Conservation (phyloP, 169 alveolate species). For the Besnoitia besnoiti region DNA sequence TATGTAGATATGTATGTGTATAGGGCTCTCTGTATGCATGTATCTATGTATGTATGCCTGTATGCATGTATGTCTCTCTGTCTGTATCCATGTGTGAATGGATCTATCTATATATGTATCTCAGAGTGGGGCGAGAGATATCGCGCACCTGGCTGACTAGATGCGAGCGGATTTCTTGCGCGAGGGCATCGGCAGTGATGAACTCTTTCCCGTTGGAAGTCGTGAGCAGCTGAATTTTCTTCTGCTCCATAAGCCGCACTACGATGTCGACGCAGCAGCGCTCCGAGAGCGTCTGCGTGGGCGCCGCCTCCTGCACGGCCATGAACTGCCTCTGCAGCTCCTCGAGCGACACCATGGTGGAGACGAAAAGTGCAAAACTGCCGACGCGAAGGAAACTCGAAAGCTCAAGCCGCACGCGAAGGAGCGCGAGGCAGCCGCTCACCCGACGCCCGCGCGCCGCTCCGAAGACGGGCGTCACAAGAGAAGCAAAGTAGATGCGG, state of each 20-base stretch:
- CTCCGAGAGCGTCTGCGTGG: constrained; percentile 45
- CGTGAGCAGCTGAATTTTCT: constrained; percentile 3
- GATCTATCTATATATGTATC: too few species aligned
- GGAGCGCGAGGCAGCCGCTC: too few species aligned
- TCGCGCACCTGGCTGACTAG: neutral
- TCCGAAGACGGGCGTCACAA: neutral
- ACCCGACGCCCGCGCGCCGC: too few species aligned
- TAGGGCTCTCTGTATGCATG: neutral
- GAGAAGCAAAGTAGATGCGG: neutral
- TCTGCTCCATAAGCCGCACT: constrained; percentile 6
- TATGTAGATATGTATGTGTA: too few species aligned
- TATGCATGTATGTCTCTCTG: too few species aligned
- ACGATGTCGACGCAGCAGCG: constrained; percentile 55
- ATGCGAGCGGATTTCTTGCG: constrained; percentile 27
- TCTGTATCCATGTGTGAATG: too few species aligned
- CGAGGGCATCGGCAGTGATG: constrained; percentile 27
- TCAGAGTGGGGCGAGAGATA: neutral
- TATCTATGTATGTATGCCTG: too few species aligned
- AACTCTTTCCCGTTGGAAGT: constrained; percentile 57
- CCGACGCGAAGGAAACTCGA: neutral
- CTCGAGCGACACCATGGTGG: neutral
- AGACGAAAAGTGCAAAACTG: neutral
- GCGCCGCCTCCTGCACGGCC: constrained; percentile 28
- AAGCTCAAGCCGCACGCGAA: too few species aligned
- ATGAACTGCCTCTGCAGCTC: constrained; percentile 26